Base-by-base conservation (phyloP, 495 filamentous ascomycete genomes). In the Physcia stellaris region DNA sequence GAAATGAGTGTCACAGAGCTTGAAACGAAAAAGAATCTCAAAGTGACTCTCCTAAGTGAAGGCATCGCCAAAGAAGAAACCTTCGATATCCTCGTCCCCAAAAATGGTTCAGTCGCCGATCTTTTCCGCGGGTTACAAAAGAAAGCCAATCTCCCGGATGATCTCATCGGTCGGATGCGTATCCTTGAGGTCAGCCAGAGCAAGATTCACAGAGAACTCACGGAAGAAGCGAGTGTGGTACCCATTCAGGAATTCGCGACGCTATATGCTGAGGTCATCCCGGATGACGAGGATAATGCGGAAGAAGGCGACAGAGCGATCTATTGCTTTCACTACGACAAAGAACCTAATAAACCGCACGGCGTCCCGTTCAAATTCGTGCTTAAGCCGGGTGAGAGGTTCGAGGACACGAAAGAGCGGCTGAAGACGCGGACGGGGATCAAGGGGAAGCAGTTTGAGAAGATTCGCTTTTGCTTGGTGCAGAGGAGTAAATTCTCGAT, bases 391-490 rank as follows among this genome's bases (percentile, higher is more conserved):
- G 86, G 88, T 63, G 55, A 77, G 64, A 5, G 6, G 24, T 99
- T 96, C 62, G 73, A 77, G 27, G 80, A 96, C 22, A 95, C 90
- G 35, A 93, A 86, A 62, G 78, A 87, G 50, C 76, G 90, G 17
- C 66, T 99, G 2, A 84, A 85, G 48, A 83, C 83, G 53, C 73
- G 90, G 34, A 93, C 83, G 2, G 86, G 86, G 10, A 76, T 99
- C 56, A 96, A 94, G 62, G 90, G 90, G 46, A 96, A 96, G 65
- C 84, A 83, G 40, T 90, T 96, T 46, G 90, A 99, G 59, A 99
- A 95, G 67, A 86, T 96, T 56, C 94, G 87, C 59, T 95, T 99
- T 64, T 83, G 86, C 4, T 60, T 94, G 31, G 68, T 95, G 5
- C 72, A 74, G 43, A 71, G 80, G 38, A 57, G 67, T 19, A 58